Base-by-base conservation (phyloP, 2,329 filamentous ascomycete species). In the Akanthomyces dipterigenus region DNA sequence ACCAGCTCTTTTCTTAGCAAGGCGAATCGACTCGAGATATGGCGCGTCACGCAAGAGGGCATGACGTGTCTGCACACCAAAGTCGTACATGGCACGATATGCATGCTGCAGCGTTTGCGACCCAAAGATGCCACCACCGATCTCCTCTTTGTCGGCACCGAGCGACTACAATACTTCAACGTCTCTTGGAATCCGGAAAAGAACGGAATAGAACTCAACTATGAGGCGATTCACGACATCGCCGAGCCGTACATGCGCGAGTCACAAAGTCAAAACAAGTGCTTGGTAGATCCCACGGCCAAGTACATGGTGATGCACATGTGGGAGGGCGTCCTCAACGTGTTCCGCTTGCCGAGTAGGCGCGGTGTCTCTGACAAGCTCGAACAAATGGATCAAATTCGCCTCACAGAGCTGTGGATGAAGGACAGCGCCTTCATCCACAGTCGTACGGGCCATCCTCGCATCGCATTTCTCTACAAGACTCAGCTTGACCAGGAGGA, bases 91-190 rank as follows among this genome's bases (percentile, higher is more conserved):
- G 95, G 93, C 71, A 90, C 89, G 66, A 87, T 98, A 67, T 88
- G 89, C 8, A 90, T 97, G 80, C 82, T 97, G 16, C 85, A 95
- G 69, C 88, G 87, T 69, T 80, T 99, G 53, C 86, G 86, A 28
- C 91, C 93, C 6, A 85, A 86, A 54, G 85, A 90, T 67, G 87
- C 88, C 31, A 75, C 81, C 5, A 91, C 87, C 53, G 92, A 98
- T 67, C 85, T 97, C 64, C 84, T 99, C 63, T 96, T 99, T 71
- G 83, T 99, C 62, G 93, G 92, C 55, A 99, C 95, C 51, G 89
- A 96, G 71, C 86, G 89, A 60, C 89, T 90, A 67, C 88, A 92
- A 69, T 98, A 96, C 76, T 96, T 98, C 73, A 96, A 91, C 1
- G 75, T 96, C 22, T 86, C 82, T 18, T 99, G 95, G 93, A 87